Evolutionary conservation across 1,284 basidiomycete genomes (phyloP), one percentile per base, ranked within the genome.

Genomic region (Malassezia pachydermatis): DNA sequence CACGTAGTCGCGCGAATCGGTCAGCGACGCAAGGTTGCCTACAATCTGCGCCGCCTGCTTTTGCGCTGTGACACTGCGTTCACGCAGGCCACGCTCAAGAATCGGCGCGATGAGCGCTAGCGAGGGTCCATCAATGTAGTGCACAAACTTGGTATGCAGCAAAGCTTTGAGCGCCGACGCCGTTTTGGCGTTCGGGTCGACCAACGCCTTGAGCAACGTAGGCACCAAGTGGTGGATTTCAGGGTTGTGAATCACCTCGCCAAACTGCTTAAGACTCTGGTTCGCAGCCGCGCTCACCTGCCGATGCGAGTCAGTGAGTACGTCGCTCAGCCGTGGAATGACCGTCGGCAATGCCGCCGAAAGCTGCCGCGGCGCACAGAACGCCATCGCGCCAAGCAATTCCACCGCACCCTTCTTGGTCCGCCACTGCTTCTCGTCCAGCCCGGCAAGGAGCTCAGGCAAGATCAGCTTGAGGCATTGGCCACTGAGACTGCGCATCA

Each of bases 351-450:
- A 78, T 3, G 92, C 96, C 20, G 89, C 78, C 0, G 94, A 95
- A 11, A 98, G 80, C 73, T 99, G 94, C 41, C 83, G 81, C 2
- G 92, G 94, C 5, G 94, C 89, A 74, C 92, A 94, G 74, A 92
- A 98, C 0, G 94, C 94, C 90, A 98, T 98, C 76, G 90, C 86
- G 29, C 94, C 94, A 47, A 98, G 77, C n/a, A 98, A 75, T 72
- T 98, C 94, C 58, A 98, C 95, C 3, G 89, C 92, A 79, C 94
- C 76, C 72, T 96, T 96, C 77, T 98, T 98, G 2, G 90, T 88
- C 23, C 92, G 79, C 94, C 94, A 98, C 72, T 98, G 94, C 72
- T 95, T 96, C 73, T 98, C 94, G 60, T 96, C 90, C 39, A 98
- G 76, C 28, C 89, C 92, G 28, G 83, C 83, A 5, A 99, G 78